Evolutionary conservation across 2,329 filamentous ascomycete genomes (phyloP), one percentile per base, ranked within the genome.

Genomic region (Rugonectria rugulosa): DNA sequence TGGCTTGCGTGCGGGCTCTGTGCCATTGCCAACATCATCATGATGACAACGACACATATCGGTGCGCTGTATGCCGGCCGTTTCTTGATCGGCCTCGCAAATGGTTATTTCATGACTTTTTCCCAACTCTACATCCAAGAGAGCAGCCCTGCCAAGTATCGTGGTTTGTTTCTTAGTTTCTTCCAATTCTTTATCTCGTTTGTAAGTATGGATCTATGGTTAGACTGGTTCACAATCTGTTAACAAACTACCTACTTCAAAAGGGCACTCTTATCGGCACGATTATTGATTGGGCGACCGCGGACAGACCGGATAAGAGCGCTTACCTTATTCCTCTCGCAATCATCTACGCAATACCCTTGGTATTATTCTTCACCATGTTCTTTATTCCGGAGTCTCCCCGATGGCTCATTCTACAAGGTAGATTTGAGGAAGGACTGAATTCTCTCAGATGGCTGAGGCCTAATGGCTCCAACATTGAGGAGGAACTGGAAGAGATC

Each of bases 61-160:
- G 53, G 42, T 1, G 45, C 63, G 2, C 40, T 65, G 0, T 65
- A 66, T 6, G 31, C 47, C 1, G 63, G 63, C 0, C 54, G 63
- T 1, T 20, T 65, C 4, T 32, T 65, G 2, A 64, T 65, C 2
- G 63, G 63, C 8, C 42, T 65, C 3, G 61, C 63, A 1, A 65
- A 65, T 4, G 63, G 63, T 1, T 64, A 64, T 23, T 65, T 66
- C 27, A 65, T 65, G 63, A 66, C 59, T 0, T 65, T 65, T 4
- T 62, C 63, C 2, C 63, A 66, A 26, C 61, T 65, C 0, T 65
- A 66, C 10, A 55, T 65, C 1, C 63, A 66, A 14, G 63, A 65
- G 20, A 59, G 43, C 6, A 66, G 63, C 1, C 63, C 63, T 0
- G 63, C 63, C 4, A 66, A 64, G 37, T 66, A 66, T 7, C 50